phyloP scores from a whole-genome alignment of 2,329 filamentous ascomycete genomes.

The Pestalotiopsis sp. region DNA sequence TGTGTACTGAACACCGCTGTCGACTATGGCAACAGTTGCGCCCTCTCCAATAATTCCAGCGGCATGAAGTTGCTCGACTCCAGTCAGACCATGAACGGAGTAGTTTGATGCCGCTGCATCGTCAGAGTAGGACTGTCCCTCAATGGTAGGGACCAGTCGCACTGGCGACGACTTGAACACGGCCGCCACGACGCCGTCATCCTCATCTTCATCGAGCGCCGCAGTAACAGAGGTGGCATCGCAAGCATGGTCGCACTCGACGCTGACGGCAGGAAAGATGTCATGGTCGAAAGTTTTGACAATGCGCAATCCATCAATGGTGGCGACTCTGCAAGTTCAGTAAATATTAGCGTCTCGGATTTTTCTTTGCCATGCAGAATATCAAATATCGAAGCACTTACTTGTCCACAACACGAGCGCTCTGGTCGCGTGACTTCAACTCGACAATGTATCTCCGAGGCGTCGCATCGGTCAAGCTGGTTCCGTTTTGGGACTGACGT shows the following conservation, averaged over 20 bases:
- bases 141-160: constrained; percentile 16
- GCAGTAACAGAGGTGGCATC: constrained; percentile 19
- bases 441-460: constrained; percentile 28
- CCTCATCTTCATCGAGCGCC: constrained; percentile 17
- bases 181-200: constrained; percentile 20
- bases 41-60: constrained; percentile 26
- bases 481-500: constrained; percentile 2
- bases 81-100: constrained; percentile 25
- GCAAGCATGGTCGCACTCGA: constrained; percentile 24
- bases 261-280: constrained; percentile 25
- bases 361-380: no score
- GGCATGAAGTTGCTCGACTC: constrained; percentile 24
- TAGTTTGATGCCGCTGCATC: constrained; percentile 25
- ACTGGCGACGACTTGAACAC: constrained; percentile 25
- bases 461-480: constrained; percentile 15
- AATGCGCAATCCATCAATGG: constrained; percentile 20
- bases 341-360: not conserved
- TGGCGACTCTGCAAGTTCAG: constrained; percentile 5
- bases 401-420: constrained; percentile 18
- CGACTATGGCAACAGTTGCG: constrained; percentile 25
- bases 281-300: constrained; percentile 27
- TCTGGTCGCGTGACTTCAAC: constrained; percentile 21
- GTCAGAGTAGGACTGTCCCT: constrained; percentile 23
- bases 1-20: constrained; percentile 26
- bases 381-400: not conserved